Percentiles rank a stretch among this genome's conserved stretches.
Evolutionary conservation across 2,329 filamentous ascomycete species (phyloP).

Genomic region (Coniochaeta sp.): DNA sequence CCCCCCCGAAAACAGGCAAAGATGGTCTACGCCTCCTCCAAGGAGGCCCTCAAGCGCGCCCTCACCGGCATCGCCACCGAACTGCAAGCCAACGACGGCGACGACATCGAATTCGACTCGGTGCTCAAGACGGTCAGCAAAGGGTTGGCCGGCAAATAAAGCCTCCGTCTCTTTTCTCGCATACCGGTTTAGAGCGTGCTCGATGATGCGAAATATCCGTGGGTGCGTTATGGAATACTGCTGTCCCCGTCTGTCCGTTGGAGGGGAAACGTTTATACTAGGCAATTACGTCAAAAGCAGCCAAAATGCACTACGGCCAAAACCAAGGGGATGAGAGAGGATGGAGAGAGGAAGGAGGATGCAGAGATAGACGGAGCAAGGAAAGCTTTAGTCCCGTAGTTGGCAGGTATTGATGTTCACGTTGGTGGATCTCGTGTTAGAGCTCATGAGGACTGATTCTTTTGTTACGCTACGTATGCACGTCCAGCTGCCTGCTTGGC

Average conservation of each 20-base stretch:
- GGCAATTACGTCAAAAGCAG: background rate
- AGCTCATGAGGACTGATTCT: background rate
- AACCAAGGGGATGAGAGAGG: background rate
- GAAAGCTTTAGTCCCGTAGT: background rate
- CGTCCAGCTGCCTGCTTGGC: too few species aligned
- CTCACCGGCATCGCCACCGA: conserved; percentile 70
- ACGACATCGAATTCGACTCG: conserved; percentile 73
- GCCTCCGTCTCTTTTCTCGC: too few species aligned
- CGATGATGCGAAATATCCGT: too few species aligned
- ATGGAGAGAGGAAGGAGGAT: background rate
- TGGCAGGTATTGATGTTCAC: background rate
- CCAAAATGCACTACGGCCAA: background rate
- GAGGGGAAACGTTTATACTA: background rate
- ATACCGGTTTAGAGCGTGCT: too few species aligned
- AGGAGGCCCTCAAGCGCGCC: conserved; percentile 75
- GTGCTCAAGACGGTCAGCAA: conserved; percentile 63
- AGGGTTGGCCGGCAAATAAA: conserved; percentile 36
- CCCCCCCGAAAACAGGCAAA: conserved; percentile 50
- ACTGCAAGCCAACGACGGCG: conserved; percentile 76
- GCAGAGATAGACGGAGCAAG: background rate
- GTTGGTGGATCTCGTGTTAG: background rate
- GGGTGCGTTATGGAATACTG: too few species aligned
- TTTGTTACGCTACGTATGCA: background rate
- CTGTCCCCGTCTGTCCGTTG: background rate
- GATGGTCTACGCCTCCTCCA: conserved; percentile 88